Conservation (phyloP, 1,139 yeast genomes). For the Scheffersomyces titani region DNA sequence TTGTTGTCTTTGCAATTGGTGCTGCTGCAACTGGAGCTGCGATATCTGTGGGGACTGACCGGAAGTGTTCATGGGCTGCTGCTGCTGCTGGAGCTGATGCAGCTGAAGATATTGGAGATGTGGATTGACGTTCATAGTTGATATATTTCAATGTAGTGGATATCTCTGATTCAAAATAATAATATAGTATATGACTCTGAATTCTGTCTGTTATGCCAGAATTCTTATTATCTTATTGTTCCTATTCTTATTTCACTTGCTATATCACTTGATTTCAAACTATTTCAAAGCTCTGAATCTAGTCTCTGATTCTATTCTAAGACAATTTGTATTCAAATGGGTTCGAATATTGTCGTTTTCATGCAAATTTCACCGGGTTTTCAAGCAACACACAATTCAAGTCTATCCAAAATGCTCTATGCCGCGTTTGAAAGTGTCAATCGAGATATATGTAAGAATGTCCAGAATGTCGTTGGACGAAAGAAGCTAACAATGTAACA, state of each 20-base stretch:
- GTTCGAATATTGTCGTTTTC: background rate
- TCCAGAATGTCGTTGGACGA: background rate
- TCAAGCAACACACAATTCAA: conserved; percentile 5
- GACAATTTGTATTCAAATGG: background rate
- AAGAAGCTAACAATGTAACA: background rate
- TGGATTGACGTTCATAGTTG: conserved; percentile 35
- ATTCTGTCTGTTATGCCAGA: background rate
- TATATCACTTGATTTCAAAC: background rate
- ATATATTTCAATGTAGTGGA: background rate
- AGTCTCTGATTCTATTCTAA: background rate
- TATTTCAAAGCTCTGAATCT: background rate
- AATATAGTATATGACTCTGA: background rate
- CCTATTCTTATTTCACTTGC: background rate
- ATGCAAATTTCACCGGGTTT: conserved; percentile 7
- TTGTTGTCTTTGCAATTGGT: conserved; percentile 46
- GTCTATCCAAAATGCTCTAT: background rate
- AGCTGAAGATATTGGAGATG: conserved; percentile 47
- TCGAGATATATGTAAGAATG: background rate
- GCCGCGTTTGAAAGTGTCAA: background rate
- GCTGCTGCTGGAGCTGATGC: conserved; percentile 33
- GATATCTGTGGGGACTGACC: conserved; percentile 42
- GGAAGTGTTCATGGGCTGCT: conserved; percentile 21
- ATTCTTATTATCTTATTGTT: no score
- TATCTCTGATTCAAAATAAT: background rate
- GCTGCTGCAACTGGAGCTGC: conserved; percentile 39